Evolutionary conservation across 2,329 filamentous ascomycete species (phyloP).

Genomic region (Sporothrix protearum): DNA sequence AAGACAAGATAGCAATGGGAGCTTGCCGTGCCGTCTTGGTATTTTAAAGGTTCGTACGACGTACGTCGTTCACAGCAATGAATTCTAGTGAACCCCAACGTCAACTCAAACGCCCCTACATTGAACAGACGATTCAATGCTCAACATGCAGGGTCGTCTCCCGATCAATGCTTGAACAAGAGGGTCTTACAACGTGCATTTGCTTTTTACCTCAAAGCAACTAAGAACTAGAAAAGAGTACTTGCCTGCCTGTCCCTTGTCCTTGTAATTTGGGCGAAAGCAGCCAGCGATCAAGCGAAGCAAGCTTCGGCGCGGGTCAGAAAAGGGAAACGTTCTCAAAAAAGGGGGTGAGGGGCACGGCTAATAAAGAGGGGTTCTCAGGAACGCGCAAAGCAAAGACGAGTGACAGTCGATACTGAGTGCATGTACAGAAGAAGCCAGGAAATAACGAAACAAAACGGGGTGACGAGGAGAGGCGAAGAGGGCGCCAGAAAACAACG

Average conservation of each 20-base stretch:
- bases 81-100: neutral
- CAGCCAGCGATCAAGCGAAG: neutral
- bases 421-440: neutral
- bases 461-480: neutral
- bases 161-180: neutral
- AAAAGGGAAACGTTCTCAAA: neutral
- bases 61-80: neutral
- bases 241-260: neutral
- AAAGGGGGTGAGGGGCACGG: slow-evolving; percentile 6
- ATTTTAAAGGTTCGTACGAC: no score
- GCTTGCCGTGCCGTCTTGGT: slow-evolving; percentile 13
- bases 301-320: neutral
- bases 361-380: neutral
- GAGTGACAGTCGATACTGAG: neutral
- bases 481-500: slow-evolving; percentile 10
- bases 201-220: neutral
- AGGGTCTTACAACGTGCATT: neutral
- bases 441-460: slow-evolving; percentile 12
- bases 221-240: neutral
- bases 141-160: neutral
- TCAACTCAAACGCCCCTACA: neutral
- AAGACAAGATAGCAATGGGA: slow-evolving; percentile 9
- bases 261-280: neutral
- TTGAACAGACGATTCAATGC: neutral
- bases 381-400: neutral